These are phyloP conservation scores for Clitoria ternatea DNA, from an alignment of 306 rosid species.

Conservation along the genomic window DNA sequence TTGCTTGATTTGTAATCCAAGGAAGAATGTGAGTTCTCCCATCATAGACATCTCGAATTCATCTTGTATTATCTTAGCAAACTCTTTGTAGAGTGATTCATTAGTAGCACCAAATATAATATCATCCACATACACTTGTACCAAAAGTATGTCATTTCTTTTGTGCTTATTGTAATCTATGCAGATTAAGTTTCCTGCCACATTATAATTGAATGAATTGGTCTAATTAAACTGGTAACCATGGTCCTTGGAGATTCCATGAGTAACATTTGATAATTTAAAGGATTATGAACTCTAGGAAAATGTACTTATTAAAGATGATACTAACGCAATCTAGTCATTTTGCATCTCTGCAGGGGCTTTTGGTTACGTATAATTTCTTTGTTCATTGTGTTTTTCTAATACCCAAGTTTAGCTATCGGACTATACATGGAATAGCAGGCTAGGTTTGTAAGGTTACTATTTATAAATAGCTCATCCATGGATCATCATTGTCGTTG, in stretches of 20 bases:
- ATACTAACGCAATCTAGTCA: not conserved
- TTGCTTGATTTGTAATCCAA: too few relatives aligned
- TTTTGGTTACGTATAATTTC: conserved; percentile 16
- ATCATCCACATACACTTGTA: too few relatives aligned
- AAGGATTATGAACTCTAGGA: too few relatives aligned
- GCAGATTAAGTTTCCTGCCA: not conserved
- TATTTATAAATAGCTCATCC: conserved; percentile 12
- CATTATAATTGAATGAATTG: not conserved
- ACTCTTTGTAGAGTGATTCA: too few relatives aligned
- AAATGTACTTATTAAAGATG: not conserved
- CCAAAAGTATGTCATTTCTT: too few relatives aligned
- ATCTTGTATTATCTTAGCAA: too few relatives aligned
- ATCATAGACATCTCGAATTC: too few relatives aligned
- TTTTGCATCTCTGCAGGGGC: conserved; percentile 9
- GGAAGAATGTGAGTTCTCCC: too few relatives aligned
- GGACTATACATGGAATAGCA: conserved; percentile 17
- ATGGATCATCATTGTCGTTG: conserved; percentile 9
- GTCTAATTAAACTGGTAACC: not conserved
- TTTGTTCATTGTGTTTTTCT: not conserved
- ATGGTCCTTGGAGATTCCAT: not conserved
- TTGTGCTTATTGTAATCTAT: conserved; percentile 4
- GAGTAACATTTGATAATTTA: not conserved
- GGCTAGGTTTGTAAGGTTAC: conserved; percentile 15
- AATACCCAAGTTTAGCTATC: conserved; percentile 14
- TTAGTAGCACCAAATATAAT: too few relatives aligned